These are phyloP conservation scores for Gautieria morchelliformis DNA, from an alignment of 768 basidiomycete species.

Conservation along the genomic window DNA sequence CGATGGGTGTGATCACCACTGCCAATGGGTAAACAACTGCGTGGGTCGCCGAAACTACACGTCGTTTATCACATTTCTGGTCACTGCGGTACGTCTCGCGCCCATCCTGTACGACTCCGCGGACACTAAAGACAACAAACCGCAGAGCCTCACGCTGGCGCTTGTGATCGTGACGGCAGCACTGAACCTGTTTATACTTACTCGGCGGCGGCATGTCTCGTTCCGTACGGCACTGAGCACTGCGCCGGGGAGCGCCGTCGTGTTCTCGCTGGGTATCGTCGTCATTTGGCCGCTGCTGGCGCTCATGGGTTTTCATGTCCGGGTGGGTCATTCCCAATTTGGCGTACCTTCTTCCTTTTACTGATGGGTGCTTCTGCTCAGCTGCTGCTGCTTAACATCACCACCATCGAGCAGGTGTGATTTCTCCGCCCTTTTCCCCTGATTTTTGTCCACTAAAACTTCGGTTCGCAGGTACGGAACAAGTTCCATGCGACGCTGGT, in stretches of 20 bases:
- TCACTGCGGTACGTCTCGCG: conserved; percentile 52
- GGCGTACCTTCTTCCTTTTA: not conserved
- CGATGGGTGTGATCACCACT: conserved; percentile 90
- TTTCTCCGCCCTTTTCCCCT: not conserved
- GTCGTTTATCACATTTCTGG: conserved; percentile 80
- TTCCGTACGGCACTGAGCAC: conserved; percentile 35
- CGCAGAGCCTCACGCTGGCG: conserved; percentile 60
- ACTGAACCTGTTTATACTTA: conserved; percentile 66
- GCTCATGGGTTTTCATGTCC: conserved; percentile 72
- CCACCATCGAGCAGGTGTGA: conserved; percentile 91
- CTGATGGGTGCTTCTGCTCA: conserved; percentile 19
- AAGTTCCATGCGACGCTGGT: conserved; percentile 68
- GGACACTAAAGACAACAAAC: conserved; percentile 10
- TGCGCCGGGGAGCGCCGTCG: conserved; percentile 73
- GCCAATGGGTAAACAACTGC: conserved; percentile 91
- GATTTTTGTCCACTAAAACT: conserved; percentile 6
- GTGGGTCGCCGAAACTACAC: conserved; percentile 93
- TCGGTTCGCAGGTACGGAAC: conserved; percentile 59
- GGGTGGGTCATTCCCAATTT: conserved; percentile 40
- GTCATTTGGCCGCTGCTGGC: conserved; percentile 81
- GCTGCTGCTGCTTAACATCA: conserved; percentile 79
- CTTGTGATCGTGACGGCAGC: conserved; percentile 79
- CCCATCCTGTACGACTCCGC: not conserved
- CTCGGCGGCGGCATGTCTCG: conserved; percentile 38
- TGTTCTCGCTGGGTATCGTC: conserved; percentile 58